Percentiles rank a stretch among this genome's conserved stretches.
Evolutionary conservation across 2,329 filamentous ascomycete species (phyloP).

Genomic region (Talaromyces islandicus): DNA sequence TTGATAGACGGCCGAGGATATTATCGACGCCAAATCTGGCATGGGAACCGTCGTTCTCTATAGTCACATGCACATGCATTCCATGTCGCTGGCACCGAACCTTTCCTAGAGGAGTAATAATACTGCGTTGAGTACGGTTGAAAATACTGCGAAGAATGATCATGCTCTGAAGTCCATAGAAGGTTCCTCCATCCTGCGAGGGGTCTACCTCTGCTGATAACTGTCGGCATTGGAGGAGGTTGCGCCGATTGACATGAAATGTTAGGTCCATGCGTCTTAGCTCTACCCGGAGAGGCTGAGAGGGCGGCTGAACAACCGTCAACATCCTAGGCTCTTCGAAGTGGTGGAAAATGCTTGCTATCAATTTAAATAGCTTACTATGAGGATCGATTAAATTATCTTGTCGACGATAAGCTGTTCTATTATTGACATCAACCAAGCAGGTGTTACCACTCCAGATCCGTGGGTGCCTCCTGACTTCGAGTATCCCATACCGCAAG

Average conservation of each 20-base stretch:
- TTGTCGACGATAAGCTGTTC: not conserved
- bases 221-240: constrained; percentile 44
- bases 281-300: constrained; percentile 38
- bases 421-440: constrained; percentile 29
- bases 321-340: constrained; percentile 46
- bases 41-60: constrained; percentile 36
- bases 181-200: constrained; percentile 55
- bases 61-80: constrained; percentile 40
- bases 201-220: constrained; percentile 49
- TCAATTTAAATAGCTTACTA: constrained; percentile 31
- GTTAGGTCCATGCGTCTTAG: constrained; percentile 48
- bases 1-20: constrained; percentile 51
- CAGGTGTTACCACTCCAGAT: constrained; percentile 41
- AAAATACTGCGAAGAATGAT: constrained; percentile 47
- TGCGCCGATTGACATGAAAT: constrained; percentile 45
- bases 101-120: constrained; percentile 50
- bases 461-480: constrained; percentile 45
- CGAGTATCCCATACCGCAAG: constrained; percentile 38
- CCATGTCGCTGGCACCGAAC: constrained; percentile 23
- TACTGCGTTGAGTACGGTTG: constrained; percentile 40
- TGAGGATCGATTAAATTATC: constrained; percentile 41
- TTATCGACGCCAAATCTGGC: constrained; percentile 49
- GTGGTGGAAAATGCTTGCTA: constrained; percentile 42
- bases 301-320: constrained; percentile 41
- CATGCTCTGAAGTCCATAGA: constrained; percentile 55